Percentiles rank a stretch among this genome's conserved stretches.
Evolutionary conservation across 768 basidiomycete genomes (phyloP).

Genomic region (Calvatia gigantea): DNA sequence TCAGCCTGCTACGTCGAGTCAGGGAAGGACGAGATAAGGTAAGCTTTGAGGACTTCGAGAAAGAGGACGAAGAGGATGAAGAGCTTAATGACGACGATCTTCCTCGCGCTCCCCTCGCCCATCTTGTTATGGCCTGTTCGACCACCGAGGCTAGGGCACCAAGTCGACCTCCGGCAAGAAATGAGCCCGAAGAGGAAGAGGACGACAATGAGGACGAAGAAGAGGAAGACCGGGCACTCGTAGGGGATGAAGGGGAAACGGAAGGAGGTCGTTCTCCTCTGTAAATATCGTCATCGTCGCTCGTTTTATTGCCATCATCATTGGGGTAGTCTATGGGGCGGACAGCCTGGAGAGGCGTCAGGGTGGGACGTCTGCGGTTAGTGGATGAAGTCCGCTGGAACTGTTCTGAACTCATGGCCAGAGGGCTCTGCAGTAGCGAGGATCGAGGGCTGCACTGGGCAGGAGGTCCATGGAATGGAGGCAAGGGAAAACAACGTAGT

Average conservation of each 20-base stretch:
- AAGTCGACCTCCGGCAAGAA: constrained; percentile 35
- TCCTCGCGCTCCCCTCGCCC: constrained; percentile 50
- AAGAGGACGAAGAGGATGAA: constrained; percentile 39
- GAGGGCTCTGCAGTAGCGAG: not conserved
- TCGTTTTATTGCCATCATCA: constrained; percentile 17
- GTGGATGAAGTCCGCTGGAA: not conserved
- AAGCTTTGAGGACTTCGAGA: constrained; percentile 40
- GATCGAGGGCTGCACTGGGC: constrained; percentile 1
- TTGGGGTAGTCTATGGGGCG: constrained; percentile 8
- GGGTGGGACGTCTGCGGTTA: not conserved
- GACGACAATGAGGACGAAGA: constrained; percentile 40
- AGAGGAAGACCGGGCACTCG: constrained; percentile 29
- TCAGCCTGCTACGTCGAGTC: constrained; percentile 41
- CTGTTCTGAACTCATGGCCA: constrained; percentile 8
- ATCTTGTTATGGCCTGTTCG: constrained; percentile 68
- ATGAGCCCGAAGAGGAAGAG: constrained; percentile 38
- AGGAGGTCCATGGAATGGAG: constrained; percentile 7
- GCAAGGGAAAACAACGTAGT: not conserved
- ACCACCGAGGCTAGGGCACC: constrained; percentile 59
- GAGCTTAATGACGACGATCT: constrained; percentile 34
- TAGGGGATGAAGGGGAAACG: constrained; percentile 21
- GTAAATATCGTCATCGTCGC: constrained; percentile 52
- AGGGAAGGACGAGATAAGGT: constrained; percentile 38
- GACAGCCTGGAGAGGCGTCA: constrained; percentile 14
- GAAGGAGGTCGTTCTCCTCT: constrained; percentile 45